Percentiles rank a stretch among this genome's conserved stretches.
These are phyloP conservation scores for Actinomortierella wolfii DNA, from an alignment of 371 early-diverging fungal genomes.

Conservation along the genomic window DNA sequence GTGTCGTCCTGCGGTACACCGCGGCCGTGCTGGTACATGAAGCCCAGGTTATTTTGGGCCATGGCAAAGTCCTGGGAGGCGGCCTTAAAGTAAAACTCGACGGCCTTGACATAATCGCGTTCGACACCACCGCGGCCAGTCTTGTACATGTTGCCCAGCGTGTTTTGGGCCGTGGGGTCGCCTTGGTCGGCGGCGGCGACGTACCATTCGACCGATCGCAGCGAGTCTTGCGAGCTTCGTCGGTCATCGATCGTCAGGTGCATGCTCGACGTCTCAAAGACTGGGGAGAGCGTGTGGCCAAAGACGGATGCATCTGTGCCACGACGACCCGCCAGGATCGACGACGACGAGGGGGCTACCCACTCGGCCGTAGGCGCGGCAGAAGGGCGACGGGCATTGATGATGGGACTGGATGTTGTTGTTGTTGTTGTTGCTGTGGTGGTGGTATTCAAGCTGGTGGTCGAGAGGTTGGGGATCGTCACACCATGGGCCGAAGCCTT, in stretches of 20 bases:
- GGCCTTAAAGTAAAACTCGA: slow-evolving; percentile 63
- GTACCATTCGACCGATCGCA: slow-evolving; percentile 69
- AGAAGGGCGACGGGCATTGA: too few relatives aligned
- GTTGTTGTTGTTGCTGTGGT: too few relatives aligned
- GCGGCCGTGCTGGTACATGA: slow-evolving; percentile 67
- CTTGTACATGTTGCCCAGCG: slow-evolving; percentile 72
- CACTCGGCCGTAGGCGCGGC: too few relatives aligned
- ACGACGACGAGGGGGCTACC: too few relatives aligned
- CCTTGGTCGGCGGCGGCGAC: slow-evolving; percentile 61
- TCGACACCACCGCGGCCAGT: slow-evolving; percentile 69
- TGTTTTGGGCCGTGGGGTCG: slow-evolving; percentile 72
- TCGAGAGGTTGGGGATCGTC: too few relatives aligned
- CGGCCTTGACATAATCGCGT: slow-evolving; percentile 51
- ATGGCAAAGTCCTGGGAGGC: slow-evolving; percentile 59
- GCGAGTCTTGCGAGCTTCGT: slow-evolving; percentile 47
- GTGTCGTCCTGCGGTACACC: slow-evolving; percentile 49
- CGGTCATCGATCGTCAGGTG: not conserved
- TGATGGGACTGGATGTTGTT: too few relatives aligned
- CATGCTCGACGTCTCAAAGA: too few relatives aligned
- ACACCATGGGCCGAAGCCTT: too few relatives aligned
- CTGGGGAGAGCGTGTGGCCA: too few relatives aligned
- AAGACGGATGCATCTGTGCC: too few relatives aligned
- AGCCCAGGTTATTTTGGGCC: slow-evolving; percentile 68
- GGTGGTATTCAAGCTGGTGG: too few relatives aligned
- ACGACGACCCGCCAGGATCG: too few relatives aligned